Conservation (phyloP, 192 early-diverging fungal species). For the Linnemannia exigua region DNA sequence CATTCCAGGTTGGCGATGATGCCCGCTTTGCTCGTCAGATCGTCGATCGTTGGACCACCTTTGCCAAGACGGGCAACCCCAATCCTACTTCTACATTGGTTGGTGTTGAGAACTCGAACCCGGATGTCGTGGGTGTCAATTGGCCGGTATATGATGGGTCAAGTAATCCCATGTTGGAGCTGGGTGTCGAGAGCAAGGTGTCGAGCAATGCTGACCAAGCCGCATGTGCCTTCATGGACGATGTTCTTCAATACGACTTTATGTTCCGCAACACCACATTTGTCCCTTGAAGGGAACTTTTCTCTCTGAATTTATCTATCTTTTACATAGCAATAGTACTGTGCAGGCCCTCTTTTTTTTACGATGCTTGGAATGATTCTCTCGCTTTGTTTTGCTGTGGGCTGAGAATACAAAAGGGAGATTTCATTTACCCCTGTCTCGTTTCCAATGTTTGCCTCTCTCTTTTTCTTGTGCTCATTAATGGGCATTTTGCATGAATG, state of each 20-base stretch:
- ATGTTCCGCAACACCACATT: neutral
- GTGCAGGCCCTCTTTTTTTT: too few relatives aligned
- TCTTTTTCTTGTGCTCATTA: too few relatives aligned
- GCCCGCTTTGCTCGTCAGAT: slow-evolving; percentile 48
- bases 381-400: too few relatives aligned
- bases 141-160: slow-evolving; percentile 6
- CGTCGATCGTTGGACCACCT: slow-evolving; percentile 20
- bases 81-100: slow-evolving; percentile 18
- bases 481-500: too few relatives aligned
- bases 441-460: too few relatives aligned
- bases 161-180: slow-evolving; percentile 1
- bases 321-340: too few relatives aligned
- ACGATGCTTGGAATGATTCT: too few relatives aligned
- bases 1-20: slow-evolving; percentile 15
- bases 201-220: neutral
- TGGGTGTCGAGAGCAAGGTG: neutral
- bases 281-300: neutral
- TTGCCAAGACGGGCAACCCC: slow-evolving; percentile 50
- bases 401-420: too few relatives aligned
- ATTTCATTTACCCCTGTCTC: too few relatives aligned
- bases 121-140: slow-evolving; percentile 1
- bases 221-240: neutral
- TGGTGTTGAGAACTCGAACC: slow-evolving; percentile 7
- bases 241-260: neutral
- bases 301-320: neutral